Base-by-base conservation (phyloP, 1,284 basidiomycete genomes). In the Cystobasidium sp. region DNA sequence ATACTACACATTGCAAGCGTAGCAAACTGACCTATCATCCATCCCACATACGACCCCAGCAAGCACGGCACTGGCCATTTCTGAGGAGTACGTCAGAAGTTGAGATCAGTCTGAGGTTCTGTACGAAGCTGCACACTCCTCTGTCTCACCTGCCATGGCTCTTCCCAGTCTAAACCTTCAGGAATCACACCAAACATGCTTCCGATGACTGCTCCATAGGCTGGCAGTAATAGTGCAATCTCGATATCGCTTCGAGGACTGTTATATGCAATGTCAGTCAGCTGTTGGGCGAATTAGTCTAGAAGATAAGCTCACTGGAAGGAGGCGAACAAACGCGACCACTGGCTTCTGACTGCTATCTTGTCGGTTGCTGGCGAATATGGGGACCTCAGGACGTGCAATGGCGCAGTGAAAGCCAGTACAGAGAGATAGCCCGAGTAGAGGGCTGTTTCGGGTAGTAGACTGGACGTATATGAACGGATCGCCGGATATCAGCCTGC, bases 151-250 rank as follows among this genome's bases (percentile, higher is more conserved):
- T 97, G 94, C 94, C 94, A 97, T 10, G 93, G 92, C 63, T 93
- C 86, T 81, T 94, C 94, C 94, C 94, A 97, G 82, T 97, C 94
- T 8, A 97, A 87, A 0, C 92, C 90, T 68, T 94, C 88, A 0
- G 92, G 91, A 53, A 94, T 85, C 2, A 87, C 88, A 18, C 93
- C 93, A 7, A 87, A 58, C 93, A 93, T 96, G 51, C 87, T 86
- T 6, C 93, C 93, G 14, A 89, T 31, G 22, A 90, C 78, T 1
- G 91, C 84, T n/a, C 92, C 92, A 20, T 90, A 79, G 3, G 87
- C 85, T 10, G 94, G 91, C 78, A 91, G 93, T n/a, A 93, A 86
- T 24, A 95, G 81, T 0, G 89, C 88, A 66, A 89, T 85, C 82
- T 97, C 94, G 43, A 90, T 80, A 0, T 88, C 84, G 22, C 87